Evolutionary conservation across 2,329 filamentous ascomycete species (phyloP), one percentile per base, ranked within the genome.

Genomic region (Verticillium klebahnii): DNA sequence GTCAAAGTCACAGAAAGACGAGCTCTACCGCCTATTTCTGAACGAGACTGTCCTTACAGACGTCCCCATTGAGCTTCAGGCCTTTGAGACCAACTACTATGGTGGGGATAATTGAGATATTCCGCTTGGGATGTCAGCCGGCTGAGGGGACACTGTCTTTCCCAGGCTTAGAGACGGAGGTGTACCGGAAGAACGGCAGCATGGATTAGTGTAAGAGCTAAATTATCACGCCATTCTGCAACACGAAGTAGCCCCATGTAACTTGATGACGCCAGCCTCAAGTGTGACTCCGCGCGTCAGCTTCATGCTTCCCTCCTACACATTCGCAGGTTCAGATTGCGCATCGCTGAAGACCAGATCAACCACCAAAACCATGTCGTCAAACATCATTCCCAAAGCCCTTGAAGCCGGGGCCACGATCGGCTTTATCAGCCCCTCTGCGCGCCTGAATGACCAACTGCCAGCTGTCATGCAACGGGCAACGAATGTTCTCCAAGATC

Each of bases 371-470:
- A 36, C 2, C 12, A 56, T 56, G 54, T 17, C 54, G 15, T 17
- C 54, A 31, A 69, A 63, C 9, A 66, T 72, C 4, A 36, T 65
- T 5, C 67, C 71, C 2, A 70, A 70, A 40, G 66, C 68, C 3
- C 67, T 79, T 0, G 50, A 70, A 61, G 70, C 72, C 0, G 75
- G 75, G 29, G 73, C 64, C 1, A 79, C 74, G 8, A 75, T 79
- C 11, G 77, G 72, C 2, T 74, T 76, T 61, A 67, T 79, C 56
- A 78, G 76, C 1, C 77, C 77, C 12, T 79, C 77, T 0, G 65
- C 67, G 5, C 75, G 77, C 5, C 65, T 78, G 9, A 77, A 78
- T 61, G 58, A 71, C 34, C 5, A 60, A 15, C 52, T 72, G 5
- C 71, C 75, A 0, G 62, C 54, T 1, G 68, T 71, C 12, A 64